Conservation (phyloP, 768 basidiomycete genomes). For the Vishniacozyma victoriae region DNA sequence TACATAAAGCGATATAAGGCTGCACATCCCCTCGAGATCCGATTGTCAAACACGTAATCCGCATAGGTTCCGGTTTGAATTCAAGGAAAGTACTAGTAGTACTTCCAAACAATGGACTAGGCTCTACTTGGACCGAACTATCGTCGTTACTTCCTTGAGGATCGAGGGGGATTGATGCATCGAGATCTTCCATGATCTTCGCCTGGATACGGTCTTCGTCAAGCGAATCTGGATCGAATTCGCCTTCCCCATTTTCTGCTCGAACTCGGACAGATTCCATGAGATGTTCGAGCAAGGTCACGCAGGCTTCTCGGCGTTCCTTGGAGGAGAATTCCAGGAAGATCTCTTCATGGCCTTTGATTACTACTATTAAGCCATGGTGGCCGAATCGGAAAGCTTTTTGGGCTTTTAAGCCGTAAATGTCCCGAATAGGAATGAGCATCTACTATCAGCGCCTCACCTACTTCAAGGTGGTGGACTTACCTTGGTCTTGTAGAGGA, state of each 20-base stretch:
- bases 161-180: conserved; percentile 52
- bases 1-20: conserved; percentile 92
- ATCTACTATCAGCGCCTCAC: conserved; percentile 56
- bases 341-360: conserved; percentile 93
- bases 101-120: conserved; percentile 82
- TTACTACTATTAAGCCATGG: conserved; percentile 78
- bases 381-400: conserved; percentile 86
- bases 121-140: no score
- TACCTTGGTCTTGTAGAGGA: conserved; percentile 77
- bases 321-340: conserved; percentile 89
- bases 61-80: conserved; percentile 83
- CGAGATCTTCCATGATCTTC: conserved; percentile 78
- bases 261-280: conserved; percentile 64
- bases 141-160: no score
- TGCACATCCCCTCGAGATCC: conserved; percentile 96
- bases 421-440: conserved; percentile 85
- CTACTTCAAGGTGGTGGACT: conserved; percentile 28
- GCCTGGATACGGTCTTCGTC: conserved; percentile 54
- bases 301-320: conserved; percentile 73
- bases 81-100: conserved; percentile 94
- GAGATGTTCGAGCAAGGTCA: conserved; percentile 67
- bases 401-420: conserved; percentile 73
- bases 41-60: conserved; percentile 91
- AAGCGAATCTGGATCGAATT: conserved; percentile 1
- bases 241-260: not conserved